A percentile compares a stretch with the other conserved stretches of the same genome.
phyloP scores from a whole-genome alignment of 768 basidiomycete species.

The Fomitopsis serialis region DNA sequence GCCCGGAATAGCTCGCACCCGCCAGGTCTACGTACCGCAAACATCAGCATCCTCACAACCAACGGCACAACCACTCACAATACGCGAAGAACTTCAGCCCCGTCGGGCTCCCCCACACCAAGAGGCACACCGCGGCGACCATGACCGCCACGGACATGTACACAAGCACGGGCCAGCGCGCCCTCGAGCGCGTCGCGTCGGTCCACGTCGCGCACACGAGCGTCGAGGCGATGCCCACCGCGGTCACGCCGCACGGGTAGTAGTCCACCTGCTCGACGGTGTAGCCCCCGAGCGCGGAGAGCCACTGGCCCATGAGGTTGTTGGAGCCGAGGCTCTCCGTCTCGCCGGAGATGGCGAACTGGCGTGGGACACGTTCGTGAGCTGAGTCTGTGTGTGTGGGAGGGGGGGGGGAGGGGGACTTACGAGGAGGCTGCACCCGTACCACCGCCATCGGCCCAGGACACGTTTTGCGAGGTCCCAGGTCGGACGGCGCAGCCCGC shows the following conservation, averaged over 20 bases:
- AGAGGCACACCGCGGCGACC: conserved; percentile 48
- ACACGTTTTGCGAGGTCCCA: conserved; percentile 44
- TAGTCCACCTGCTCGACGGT: conserved; percentile 46
- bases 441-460: conserved; percentile 61
- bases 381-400: background rate
- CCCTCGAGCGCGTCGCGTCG: conserved; percentile 44
- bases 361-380: background rate
- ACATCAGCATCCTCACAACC: background rate
- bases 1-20: conserved; percentile 68
- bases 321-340: conserved; percentile 66
- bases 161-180: conserved; percentile 61
- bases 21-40: conserved; percentile 37
- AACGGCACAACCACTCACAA: conserved; percentile 33
- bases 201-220: conserved; percentile 61
- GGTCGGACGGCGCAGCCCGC: conserved; percentile 34
- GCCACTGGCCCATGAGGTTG: conserved; percentile 71
- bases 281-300: conserved; percentile 56
- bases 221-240: conserved; percentile 59
- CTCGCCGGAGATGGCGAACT: conserved; percentile 66
- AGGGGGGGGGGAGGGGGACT: background rate
- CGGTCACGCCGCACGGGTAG: conserved; percentile 62
- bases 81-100: conserved; percentile 74
- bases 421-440: conserved; percentile 60
- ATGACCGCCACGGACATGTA: conserved; percentile 56
- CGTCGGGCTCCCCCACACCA: conserved; percentile 55